These are phyloP conservation scores for Lachnum nothofagi DNA, from an alignment of 2,329 filamentous ascomycete genomes.

Conservation along the genomic window DNA sequence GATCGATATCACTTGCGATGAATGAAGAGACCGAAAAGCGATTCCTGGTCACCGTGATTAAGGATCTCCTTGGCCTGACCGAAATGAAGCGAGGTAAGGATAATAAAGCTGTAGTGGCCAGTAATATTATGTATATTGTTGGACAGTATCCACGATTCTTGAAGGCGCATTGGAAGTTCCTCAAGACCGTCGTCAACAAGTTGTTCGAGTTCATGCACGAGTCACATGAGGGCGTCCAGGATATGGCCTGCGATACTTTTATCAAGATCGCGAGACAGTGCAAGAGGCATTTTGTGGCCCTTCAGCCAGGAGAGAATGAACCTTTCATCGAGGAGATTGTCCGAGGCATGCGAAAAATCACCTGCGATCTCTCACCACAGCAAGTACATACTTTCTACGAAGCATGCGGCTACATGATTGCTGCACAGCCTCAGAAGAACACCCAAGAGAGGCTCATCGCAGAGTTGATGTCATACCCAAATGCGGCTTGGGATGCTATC, in stretches of 20 bases:
- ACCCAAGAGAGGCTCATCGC: conserved; percentile 86
- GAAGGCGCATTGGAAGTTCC: conserved; percentile 99
- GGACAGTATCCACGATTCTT: conserved; percentile 97
- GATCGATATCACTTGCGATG: conserved; percentile 97
- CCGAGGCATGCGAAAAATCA: conserved; percentile 90
- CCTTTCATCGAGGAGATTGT: conserved; percentile 99
- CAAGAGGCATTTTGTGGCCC: conserved; percentile 90
- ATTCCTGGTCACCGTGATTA: conserved; percentile 97
- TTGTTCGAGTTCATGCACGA: conserved; percentile 99
- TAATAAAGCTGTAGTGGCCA: conserved; percentile 98
- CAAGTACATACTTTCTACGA: conserved; percentile 99
- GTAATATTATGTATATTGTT: conserved; percentile 99
- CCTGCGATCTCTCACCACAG: conserved; percentile 87
- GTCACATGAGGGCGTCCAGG: conserved; percentile 97
- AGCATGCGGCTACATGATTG: conserved; percentile 98
- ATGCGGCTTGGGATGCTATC: conserved; percentile 91
- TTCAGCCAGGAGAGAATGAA: conserved; percentile 89
- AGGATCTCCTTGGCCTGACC: conserved; percentile 90
- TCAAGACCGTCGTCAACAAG: conserved; percentile 99
- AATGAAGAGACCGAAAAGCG: conserved; percentile 99
- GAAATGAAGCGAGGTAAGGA: conserved; percentile 99
- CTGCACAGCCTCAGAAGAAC: conserved; percentile 90
- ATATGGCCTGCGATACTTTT: conserved; percentile 99
- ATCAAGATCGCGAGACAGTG: conserved; percentile 99
- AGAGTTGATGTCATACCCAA: conserved; percentile 90